Evolutionary conservation across 768 basidiomycete genomes (phyloP).

Genomic region (Trametes elegans): DNA sequence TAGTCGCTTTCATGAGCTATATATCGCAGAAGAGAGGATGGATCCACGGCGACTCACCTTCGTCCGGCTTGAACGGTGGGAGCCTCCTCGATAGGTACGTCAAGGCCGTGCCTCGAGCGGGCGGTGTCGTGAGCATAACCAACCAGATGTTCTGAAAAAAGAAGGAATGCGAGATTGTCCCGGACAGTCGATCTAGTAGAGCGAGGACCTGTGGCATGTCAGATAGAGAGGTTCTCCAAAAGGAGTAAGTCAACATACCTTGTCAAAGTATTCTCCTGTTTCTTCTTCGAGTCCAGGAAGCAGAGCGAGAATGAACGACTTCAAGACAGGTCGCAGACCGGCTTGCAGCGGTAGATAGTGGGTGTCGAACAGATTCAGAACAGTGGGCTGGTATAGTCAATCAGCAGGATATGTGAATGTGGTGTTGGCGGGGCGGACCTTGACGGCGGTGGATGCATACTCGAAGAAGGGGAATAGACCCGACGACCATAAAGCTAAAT

Average conservation of each 20-base stretch:
- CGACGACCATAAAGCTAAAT: conserved; percentile 91
- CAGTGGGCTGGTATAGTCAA: conserved; percentile 55
- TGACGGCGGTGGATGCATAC: conserved; percentile 98
- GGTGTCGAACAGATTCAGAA: conserved; percentile 90
- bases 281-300: conserved; percentile 97
- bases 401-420: neutral
- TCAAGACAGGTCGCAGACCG: conserved; percentile 84
- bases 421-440: conserved; percentile 44
- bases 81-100: conserved; percentile 84
- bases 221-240: too few relatives aligned
- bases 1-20: conserved; percentile 20
- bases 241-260: too few relatives aligned
- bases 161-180: conserved; percentile 81
- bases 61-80: conserved; percentile 64
- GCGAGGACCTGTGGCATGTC: conserved; percentile 56
- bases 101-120: conserved; percentile 80
- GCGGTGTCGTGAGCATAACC: conserved; percentile 85
- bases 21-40: neutral
- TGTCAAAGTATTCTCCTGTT: conserved; percentile 96
- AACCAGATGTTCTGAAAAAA: conserved; percentile 97
- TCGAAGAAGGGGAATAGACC: conserved; percentile 99
- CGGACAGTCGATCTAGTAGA: conserved; percentile 79
- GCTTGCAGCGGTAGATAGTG: conserved; percentile 86
- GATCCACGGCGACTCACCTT: conserved; percentile 46
- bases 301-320: conserved; percentile 89